These are phyloP conservation scores for Forsythia viridissima DNA, from an alignment of 257 asterid genomes.

Conservation along the genomic window DNA sequence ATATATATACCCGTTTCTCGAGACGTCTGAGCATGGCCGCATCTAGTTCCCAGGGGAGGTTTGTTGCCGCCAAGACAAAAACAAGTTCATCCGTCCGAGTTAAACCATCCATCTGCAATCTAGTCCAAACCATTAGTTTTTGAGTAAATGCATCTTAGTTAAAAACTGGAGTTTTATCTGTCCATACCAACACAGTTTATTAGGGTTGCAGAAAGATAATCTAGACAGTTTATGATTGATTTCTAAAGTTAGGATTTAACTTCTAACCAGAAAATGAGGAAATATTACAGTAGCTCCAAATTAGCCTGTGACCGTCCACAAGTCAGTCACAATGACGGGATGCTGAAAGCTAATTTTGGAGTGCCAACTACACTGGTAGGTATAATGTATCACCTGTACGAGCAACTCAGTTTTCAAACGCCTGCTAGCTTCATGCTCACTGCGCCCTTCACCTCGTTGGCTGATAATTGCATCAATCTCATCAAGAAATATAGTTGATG, in stretches of 20 bases:
- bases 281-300: neutral
- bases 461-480: constrained; percentile 97
- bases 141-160: neutral
- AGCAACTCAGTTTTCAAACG: constrained; percentile 96
- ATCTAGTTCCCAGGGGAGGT: constrained; percentile 99
- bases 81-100: constrained; percentile 87
- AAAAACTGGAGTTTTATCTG: constrained; percentile 3
- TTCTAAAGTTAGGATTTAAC: neutral
- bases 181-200: constrained; percentile 5
- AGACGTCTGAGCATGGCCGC: constrained; percentile 99
- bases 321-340: neutral
- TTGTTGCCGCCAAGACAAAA: constrained; percentile 97
- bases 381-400: constrained; percentile 67
- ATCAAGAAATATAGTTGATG: constrained; percentile 95
- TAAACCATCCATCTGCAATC: constrained; percentile 99
- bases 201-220: constrained; percentile 5
- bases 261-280: neutral
- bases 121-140: constrained; percentile 35
- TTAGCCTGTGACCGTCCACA: neutral
- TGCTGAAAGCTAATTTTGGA: neutral
- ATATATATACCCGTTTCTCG: constrained; percentile 74
- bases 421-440: constrained; percentile 99
- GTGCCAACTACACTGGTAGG: constrained; percentile 9
- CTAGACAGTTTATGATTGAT: neutral
- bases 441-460: constrained; percentile 97